phyloP scores from a whole-genome alignment of 305 asterid species.

The Fraxinus sp. region DNA sequence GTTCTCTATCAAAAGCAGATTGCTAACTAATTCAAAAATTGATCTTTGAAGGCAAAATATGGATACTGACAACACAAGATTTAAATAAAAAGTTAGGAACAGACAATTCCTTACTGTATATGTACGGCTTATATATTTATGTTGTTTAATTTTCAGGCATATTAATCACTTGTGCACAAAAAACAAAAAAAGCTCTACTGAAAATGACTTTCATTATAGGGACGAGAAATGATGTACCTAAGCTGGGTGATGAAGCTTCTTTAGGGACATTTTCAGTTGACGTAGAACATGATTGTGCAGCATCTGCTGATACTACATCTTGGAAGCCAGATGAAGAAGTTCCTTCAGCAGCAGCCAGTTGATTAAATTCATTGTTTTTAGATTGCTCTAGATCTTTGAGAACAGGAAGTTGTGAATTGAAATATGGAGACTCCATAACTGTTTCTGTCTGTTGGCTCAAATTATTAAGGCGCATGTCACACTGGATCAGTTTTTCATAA shows the following conservation, averaged over 20 bases:
- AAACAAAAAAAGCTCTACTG: neutral
- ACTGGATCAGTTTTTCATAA: slow-evolving; percentile 43
- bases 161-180: neutral
- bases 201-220: neutral
- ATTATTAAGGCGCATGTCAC: slow-evolving; percentile 34
- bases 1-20: neutral
- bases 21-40: neutral
- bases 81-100: neutral
- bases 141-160: neutral
- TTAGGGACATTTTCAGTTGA: slow-evolving; percentile 26
- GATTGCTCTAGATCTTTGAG: slow-evolving; percentile 33
- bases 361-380: slow-evolving; percentile 9
- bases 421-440: slow-evolving; percentile 49
- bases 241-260: slow-evolving; percentile 39
- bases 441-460: slow-evolving; percentile 37
- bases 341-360: slow-evolving; percentile 14
- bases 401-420: slow-evolving; percentile 42
- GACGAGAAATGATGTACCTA: slow-evolving; percentile 33
- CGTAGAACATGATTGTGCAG: slow-evolving; percentile 26
- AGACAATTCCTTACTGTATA: neutral
- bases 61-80: neutral
- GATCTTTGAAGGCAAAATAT: neutral
- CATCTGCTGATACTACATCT: slow-evolving; percentile 34
- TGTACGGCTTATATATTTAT: neutral
- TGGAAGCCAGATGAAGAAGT: slow-evolving; percentile 25